These are phyloP conservation scores for Cornus florida DNA, from an alignment of 148 eudicot species.

Conservation along the genomic window DNA sequence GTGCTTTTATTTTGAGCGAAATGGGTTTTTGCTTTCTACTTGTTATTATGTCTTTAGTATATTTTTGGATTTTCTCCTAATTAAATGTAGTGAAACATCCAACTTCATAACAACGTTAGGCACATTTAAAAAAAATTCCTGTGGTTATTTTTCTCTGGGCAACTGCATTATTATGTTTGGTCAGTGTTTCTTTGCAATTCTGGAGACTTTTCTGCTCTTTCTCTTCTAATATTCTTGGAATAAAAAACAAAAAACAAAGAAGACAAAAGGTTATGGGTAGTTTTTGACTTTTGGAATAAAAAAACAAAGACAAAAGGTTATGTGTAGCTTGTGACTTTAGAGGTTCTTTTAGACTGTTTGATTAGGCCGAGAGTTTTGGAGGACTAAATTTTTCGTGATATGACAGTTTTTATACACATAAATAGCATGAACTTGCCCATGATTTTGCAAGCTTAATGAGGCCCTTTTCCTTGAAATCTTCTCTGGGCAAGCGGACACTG, in stretches of 20 bases:
- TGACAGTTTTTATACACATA: not conserved
- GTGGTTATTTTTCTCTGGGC: not conserved
- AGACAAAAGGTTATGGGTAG: too few relatives aligned
- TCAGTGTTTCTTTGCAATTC: not conserved
- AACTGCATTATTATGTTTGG: not conserved
- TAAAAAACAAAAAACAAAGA: too few relatives aligned
- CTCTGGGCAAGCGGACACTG: too few relatives aligned
- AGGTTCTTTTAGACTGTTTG: too few relatives aligned
- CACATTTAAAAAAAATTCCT: too few relatives aligned
- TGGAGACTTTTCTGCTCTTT: not conserved
- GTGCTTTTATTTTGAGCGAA: not conserved
- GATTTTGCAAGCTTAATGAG: not conserved
- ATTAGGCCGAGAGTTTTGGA: too few relatives aligned
- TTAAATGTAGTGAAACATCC: not conserved
- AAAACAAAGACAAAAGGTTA: too few relatives aligned
- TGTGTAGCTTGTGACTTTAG: too few relatives aligned
- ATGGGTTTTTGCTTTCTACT: not conserved
- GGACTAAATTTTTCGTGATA: not conserved
- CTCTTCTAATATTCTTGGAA: too few relatives aligned
- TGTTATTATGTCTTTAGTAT: not conserved
- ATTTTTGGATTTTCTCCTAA: not conserved
- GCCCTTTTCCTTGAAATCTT: not conserved
- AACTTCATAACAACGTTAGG: too few relatives aligned
- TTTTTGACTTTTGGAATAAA: too few relatives aligned
- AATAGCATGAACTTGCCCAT: constrained; percentile 1